Conservation (phyloP, 805 yeast species). For the Clavispora phyllophila region DNA sequence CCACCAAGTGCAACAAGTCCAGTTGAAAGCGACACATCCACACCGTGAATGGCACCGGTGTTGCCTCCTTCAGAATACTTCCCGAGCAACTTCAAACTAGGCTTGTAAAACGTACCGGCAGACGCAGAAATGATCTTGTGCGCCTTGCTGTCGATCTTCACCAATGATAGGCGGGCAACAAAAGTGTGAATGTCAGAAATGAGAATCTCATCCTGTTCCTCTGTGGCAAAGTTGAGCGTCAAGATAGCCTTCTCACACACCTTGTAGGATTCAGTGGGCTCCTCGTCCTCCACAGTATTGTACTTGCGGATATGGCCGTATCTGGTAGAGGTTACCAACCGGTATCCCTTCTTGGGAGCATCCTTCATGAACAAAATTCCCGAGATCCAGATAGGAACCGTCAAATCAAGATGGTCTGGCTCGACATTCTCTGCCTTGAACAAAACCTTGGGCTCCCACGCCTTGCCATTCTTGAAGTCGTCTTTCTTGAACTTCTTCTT, state of each 20-base stretch:
- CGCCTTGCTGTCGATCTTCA: slow-evolving; percentile 31
- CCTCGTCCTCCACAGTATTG: slow-evolving; percentile 60
- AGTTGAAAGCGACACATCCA: slow-evolving; percentile 35
- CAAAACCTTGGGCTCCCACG: slow-evolving; percentile 23
- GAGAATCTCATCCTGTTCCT: slow-evolving; percentile 38
- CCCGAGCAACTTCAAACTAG: slow-evolving; percentile 53
- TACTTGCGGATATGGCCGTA: slow-evolving; percentile 75
- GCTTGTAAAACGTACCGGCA: slow-evolving; percentile 41
- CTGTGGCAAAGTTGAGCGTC: slow-evolving; percentile 32
- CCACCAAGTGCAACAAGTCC: slow-evolving; percentile 71
- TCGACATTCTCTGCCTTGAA: slow-evolving; percentile 83
- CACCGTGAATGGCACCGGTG: slow-evolving; percentile 74
- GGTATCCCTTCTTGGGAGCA: slow-evolving; percentile 35
- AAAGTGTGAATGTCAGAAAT: slow-evolving; percentile 71
- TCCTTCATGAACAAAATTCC: slow-evolving; percentile 44
- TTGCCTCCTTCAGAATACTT: slow-evolving; percentile 48
- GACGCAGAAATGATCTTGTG: slow-evolving; percentile 35
- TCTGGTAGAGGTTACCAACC: slow-evolving; percentile 62
- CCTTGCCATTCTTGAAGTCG: slow-evolving; percentile 13
- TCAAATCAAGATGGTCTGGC: slow-evolving; percentile 68
- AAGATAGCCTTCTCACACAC: slow-evolving; percentile 52
- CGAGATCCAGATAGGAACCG: slow-evolving; percentile 79
- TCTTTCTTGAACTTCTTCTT: slow-evolving; percentile 11
- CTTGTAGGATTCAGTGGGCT: slow-evolving; percentile 58
- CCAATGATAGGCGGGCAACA: slow-evolving; percentile 48